phyloP scores from a whole-genome alignment of 495 filamentous ascomycete genomes.

The Tirmania nivea region DNA sequence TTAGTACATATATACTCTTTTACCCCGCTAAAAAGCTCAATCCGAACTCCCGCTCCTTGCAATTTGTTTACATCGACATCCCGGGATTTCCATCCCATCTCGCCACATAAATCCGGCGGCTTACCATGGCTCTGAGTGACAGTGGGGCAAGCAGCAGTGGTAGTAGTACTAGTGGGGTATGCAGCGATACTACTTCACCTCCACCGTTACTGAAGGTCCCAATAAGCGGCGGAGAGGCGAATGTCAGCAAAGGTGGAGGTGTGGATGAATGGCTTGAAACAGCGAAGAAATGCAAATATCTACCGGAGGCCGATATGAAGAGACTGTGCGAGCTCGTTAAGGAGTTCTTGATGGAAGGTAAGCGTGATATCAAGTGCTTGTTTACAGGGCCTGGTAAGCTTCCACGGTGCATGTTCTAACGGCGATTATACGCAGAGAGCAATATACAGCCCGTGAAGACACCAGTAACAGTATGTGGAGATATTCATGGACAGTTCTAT shows the following conservation, averaged over 20 bases:
- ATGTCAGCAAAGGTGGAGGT: conserved; percentile 66
- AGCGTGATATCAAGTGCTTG: conserved; percentile 6
- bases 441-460: conserved; percentile 93
- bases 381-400: not conserved
- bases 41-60: no score
- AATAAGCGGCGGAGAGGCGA: conserved; percentile 50
- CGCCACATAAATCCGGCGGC: conserved; percentile 33
- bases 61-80: no score
- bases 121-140: conserved; percentile 33
- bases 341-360: conserved; percentile 93
- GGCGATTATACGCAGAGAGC: conserved; percentile 38
- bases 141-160: conserved; percentile 22
- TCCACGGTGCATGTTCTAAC: no score
- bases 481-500: conserved; percentile 98
- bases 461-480: conserved; percentile 93
- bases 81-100: not conserved
- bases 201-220: conserved; percentile 3
- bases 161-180: conserved; percentile 6
- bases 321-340: conserved; percentile 96
- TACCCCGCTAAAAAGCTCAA: no score
- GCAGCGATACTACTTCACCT: conserved; percentile 3
- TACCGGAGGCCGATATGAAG: conserved; percentile 93
- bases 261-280: conserved; percentile 93
- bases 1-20: no score
- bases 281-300: conserved; percentile 88